Evolutionary conservation across 306 rosid genomes (phyloP), one percentile per base, ranked within the genome.

Genomic region (Glycine tomentella): DNA sequence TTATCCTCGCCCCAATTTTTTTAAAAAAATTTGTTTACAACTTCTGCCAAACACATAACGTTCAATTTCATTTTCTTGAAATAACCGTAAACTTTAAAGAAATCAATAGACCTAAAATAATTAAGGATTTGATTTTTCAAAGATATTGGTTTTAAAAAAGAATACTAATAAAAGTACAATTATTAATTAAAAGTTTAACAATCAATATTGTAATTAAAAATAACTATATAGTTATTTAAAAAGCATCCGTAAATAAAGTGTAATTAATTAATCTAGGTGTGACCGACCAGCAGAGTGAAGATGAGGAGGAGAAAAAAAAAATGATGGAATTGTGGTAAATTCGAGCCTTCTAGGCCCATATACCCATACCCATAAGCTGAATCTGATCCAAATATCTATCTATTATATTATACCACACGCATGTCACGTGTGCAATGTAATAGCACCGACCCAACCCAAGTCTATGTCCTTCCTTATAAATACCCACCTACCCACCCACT

Each of bases 391-490:
- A 8, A 5, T 42, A 8, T 42, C 42, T 42, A 42, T 42, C 8
- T 36, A 20, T 20, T n/a, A n/a, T n/a, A n/a, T 1, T 7, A 7
- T 42, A 42, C 8, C 46, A 42, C 79, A 52, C 63, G 78, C 50
- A 25, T 56, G 74, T 65, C 83, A 72, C 72, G 72, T 78, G 67
- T 14, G 52, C 13, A 49, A 16, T 42, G 38, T 36, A 36, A 36
- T 36, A 36, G 4, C 25, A 20, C 42, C 42, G 46, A n/a, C n/a
- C n/a, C n/a, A n/a, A n/a, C 5, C 38, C 25, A 20, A 20, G 25
- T 20, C 25, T 20, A 20, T 20, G 25, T 20, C 38, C 38, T 36
- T 20, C 20, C 14, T 15, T 82, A 82, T 86, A 79, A 69, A 79
- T 75, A 49, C 7, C 0, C 3, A 61, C 49, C 20, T 77, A 34